phyloP scores from a whole-genome alignment of 2,329 filamentous ascomycete species.

The Fusarium concolor region DNA sequence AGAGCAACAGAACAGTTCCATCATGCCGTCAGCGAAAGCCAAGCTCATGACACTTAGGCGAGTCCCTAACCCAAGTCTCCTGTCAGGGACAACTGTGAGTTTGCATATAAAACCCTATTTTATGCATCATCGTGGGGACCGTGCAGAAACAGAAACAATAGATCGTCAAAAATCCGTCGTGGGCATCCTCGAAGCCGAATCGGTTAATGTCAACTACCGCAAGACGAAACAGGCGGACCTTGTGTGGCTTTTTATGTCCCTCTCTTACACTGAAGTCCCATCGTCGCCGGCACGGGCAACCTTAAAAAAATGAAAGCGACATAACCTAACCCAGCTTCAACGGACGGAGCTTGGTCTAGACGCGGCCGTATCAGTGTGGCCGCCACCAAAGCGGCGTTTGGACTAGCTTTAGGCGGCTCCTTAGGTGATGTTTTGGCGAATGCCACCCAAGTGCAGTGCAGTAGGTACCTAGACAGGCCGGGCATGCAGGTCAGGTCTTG shows the following conservation, averaged over 20 bases:
- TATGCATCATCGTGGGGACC: background rate
- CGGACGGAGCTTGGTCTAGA: conserved; percentile 8
- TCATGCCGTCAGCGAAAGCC: background rate
- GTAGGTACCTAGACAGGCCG: background rate
- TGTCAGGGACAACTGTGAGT: conserved; percentile 5
- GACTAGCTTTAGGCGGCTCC: conserved; percentile 15
- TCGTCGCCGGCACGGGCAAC: conserved; percentile 6
- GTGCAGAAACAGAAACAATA: conserved; percentile 30
- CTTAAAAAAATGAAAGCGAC: background rate
- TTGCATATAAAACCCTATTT: background rate
- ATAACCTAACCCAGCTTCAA: conserved; percentile 16
- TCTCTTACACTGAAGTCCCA: background rate
- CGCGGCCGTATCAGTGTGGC: conserved; percentile 1
- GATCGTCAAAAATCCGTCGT: conserved; percentile 1
- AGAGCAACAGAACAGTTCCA: background rate
- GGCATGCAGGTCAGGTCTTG: background rate
- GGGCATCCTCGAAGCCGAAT: conserved; percentile 10
- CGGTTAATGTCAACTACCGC: conserved; percentile 6
- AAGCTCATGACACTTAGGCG: background rate
- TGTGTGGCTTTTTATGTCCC: conserved; percentile 5
- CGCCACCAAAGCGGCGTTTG: conserved; percentile 13
- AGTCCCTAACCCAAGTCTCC: background rate
- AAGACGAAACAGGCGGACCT: conserved; percentile 22
- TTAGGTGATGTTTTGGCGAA: background rate
- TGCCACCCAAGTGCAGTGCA: background rate